phyloP scores from a whole-genome alignment of 176 grass and related monocot species.

The Triticum timopheevii region DNA sequence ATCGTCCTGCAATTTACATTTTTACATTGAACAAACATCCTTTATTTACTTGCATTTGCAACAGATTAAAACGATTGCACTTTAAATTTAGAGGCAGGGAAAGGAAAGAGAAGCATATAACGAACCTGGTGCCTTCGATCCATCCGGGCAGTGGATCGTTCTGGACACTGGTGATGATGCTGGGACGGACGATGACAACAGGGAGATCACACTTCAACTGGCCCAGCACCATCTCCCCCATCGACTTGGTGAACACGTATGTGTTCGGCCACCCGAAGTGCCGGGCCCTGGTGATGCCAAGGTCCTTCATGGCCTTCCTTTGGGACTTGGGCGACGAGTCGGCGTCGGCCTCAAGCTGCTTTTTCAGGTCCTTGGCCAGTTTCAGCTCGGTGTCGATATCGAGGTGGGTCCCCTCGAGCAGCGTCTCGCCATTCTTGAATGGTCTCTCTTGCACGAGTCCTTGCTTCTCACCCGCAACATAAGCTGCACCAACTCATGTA shows the following conservation, averaged over 20 bases:
- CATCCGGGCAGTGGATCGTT: slow-evolving; percentile 71
- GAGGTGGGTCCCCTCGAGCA: slow-evolving; percentile 34
- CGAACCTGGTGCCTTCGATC: slow-evolving; percentile 65
- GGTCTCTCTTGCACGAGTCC: slow-evolving; percentile 52
- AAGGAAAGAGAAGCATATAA: background rate
- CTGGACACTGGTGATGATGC: slow-evolving; percentile 71
- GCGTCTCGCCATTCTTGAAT: slow-evolving; percentile 49
- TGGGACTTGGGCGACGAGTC: slow-evolving; percentile 36
- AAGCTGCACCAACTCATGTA: background rate
- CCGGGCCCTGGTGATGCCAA: slow-evolving; percentile 59
- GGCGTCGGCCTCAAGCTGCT: slow-evolving; percentile 15
- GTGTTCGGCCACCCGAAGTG: slow-evolving; percentile 86
- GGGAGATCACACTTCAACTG: slow-evolving; percentile 34
- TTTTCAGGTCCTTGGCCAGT: slow-evolving; percentile 49
- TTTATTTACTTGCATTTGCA: background rate
- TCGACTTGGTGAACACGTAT: slow-evolving; percentile 82
- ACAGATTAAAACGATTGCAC: background rate
- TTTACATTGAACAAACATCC: background rate
- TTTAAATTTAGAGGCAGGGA: background rate
- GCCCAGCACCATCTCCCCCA: slow-evolving; percentile 68
- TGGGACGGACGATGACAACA: slow-evolving; percentile 58
- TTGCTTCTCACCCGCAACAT: slow-evolving; percentile 47
- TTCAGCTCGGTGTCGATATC: slow-evolving; percentile 56
- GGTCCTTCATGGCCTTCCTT: slow-evolving; percentile 66
- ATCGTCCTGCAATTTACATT: slow-evolving; percentile 43